Conservation (phyloP, 345 rosid species). For the Salix purpurea region DNA sequence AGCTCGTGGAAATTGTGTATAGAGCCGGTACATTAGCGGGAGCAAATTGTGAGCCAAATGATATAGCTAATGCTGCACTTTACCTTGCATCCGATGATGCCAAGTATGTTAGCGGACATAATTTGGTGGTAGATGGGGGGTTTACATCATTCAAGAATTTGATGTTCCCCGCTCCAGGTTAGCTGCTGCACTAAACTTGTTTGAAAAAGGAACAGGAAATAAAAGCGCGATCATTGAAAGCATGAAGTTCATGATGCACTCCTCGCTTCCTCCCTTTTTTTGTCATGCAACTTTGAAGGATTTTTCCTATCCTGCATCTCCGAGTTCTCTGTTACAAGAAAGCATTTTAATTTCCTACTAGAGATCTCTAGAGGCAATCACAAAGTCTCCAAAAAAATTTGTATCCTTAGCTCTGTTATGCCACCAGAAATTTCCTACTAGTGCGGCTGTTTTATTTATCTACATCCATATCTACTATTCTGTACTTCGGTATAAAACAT, state of each 20-base stretch:
- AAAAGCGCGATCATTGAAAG: not conserved
- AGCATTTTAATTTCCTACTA: not conserved
- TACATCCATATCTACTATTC: too few relatives aligned
- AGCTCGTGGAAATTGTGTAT: conserved; percentile 37
- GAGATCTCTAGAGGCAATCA: not conserved
- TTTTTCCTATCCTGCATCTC: not conserved
- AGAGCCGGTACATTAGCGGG: conserved; percentile 46
- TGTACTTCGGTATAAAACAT: too few relatives aligned
- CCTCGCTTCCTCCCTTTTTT: not conserved
- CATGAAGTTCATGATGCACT: not conserved
- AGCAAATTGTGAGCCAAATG: conserved; percentile 57
- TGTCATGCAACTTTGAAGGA: not conserved
- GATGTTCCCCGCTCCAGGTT: conserved; percentile 44
- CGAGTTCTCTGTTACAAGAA: not conserved
- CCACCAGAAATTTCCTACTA: not conserved
- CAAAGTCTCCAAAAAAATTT: not conserved
- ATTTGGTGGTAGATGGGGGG: conserved; percentile 90
- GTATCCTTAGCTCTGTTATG: not conserved
- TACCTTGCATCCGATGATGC: conserved; percentile 79
- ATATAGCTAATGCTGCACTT: conserved; percentile 80
- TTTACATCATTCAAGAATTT: conserved; percentile 59
- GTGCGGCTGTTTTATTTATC: too few relatives aligned
- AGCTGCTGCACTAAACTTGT: conserved; percentile 20
- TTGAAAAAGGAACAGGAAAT: not conserved
- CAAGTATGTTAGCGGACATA: conserved; percentile 78